Percentiles rank a stretch among this genome's conserved stretches.
These are phyloP conservation scores for Stagonosporopsis vannaccii DNA, from an alignment of 2,329 filamentous ascomycete genomes.

Conservation along the genomic window DNA sequence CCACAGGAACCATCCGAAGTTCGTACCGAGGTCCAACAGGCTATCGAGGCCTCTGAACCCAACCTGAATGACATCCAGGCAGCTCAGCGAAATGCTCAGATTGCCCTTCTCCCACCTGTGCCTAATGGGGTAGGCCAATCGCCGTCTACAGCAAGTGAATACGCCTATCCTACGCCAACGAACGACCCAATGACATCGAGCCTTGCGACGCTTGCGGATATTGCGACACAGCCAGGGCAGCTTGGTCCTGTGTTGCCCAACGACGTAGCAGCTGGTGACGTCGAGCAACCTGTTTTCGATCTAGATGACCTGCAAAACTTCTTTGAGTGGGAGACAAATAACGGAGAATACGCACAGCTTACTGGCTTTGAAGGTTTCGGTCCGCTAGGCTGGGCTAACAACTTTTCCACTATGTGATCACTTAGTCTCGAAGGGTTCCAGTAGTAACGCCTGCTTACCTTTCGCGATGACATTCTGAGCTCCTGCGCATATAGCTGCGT, in stretches of 20 bases:
- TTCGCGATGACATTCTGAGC: too few species aligned
- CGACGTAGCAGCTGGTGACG: conserved; percentile 13
- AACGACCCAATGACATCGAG: conserved; percentile 11
- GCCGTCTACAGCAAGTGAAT: conserved; percentile 20
- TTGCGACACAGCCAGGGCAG: conserved; percentile 21
- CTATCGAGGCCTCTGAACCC: conserved; percentile 26
- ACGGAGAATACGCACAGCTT: conserved; percentile 34
- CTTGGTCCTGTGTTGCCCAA: conserved; percentile 22
- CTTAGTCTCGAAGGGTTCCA: neutral
- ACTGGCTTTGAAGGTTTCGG: conserved; percentile 42
- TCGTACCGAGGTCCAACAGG: conserved; percentile 31
- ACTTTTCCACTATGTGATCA: conserved; percentile 36
- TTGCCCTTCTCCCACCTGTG: conserved; percentile 26
- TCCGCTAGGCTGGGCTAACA: conserved; percentile 40
- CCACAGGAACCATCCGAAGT: conserved; percentile 39
- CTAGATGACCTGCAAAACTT: conserved; percentile 44
- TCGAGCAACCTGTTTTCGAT: conserved; percentile 42
- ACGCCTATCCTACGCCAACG: conserved; percentile 19
- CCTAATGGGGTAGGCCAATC: conserved; percentile 10
- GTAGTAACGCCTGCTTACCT: neutral
- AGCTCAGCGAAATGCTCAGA: conserved; percentile 16
- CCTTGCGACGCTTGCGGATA: conserved; percentile 18
- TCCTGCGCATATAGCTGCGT: neutral
- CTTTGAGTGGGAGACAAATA: conserved; percentile 40
- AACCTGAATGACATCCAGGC: conserved; percentile 11